Evolutionary conservation across 176 grass and related monocot genomes (phyloP).

Genomic region (Oryza coarctata): DNA sequence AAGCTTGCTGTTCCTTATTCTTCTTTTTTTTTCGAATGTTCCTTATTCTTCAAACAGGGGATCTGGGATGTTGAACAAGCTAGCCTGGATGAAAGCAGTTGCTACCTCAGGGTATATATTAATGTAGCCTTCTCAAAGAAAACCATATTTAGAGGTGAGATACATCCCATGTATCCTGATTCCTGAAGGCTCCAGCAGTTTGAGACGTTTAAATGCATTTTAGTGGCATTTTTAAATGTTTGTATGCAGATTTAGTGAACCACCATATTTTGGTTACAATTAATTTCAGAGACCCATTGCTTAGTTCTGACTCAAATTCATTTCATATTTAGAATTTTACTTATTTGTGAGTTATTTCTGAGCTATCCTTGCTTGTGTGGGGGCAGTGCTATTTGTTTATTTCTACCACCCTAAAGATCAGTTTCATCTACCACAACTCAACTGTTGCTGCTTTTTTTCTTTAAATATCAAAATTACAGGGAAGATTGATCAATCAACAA

Average conservation of each 20-base stretch:
- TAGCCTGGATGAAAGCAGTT: conserved; percentile 50
- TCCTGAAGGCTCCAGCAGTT: conserved; percentile 21
- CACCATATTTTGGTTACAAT: background rate
- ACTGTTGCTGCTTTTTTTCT: conserved; percentile 9
- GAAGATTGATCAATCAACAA: conserved; percentile 97
- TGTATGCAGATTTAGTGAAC: background rate
- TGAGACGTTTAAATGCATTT: background rate
- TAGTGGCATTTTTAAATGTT: background rate
- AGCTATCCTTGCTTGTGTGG: conserved; percentile 18
- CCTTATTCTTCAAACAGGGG: conserved; percentile 48
- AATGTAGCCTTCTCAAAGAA: conserved; percentile 81
- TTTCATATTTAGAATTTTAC: background rate
- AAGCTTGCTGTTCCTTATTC: too few species aligned
- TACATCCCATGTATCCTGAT: conserved; percentile 1
- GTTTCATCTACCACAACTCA: background rate
- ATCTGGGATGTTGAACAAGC: conserved; percentile 85
- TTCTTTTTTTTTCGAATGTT: too few species aligned
- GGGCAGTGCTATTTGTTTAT: conserved; percentile 28
- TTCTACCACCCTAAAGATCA: background rate
- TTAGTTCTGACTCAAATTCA: conserved; percentile 17
- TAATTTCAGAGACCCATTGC: background rate
- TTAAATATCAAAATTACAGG: conserved; percentile 52
- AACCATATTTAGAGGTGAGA: conserved; percentile 95
- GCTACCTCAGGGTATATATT: conserved; percentile 68
- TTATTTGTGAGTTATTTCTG: background rate